A percentile compares a stretch with the other conserved stretches of the same genome.
Conservation (phyloP, 2,329 filamentous ascomycete species). For the Neurospora sp. region DNA sequence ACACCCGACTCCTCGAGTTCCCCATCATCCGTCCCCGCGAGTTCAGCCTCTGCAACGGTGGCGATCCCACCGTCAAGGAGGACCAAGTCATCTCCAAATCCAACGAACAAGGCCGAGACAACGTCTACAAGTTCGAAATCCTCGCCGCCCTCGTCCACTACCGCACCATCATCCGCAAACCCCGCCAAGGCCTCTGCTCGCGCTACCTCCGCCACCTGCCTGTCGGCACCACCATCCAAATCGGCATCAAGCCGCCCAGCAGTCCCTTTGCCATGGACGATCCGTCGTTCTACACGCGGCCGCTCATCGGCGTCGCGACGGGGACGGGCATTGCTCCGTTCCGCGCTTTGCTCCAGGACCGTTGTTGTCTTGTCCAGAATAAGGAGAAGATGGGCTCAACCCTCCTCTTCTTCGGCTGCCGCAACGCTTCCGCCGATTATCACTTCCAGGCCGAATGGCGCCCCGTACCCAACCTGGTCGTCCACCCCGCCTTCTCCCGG, state of each 20-base stretch:
- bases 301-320: constrained; percentile 69
- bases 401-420: constrained; percentile 74
- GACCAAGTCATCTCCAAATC: not conserved
- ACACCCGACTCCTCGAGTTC: constrained; percentile 60
- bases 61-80: constrained; percentile 24
- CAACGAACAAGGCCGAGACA: not conserved
- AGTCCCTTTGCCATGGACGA: constrained; percentile 31
- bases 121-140: constrained; percentile 47
- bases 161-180: constrained; percentile 73
- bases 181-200: constrained; percentile 81
- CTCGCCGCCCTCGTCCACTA: constrained; percentile 87
- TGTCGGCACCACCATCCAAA: constrained; percentile 45
- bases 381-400: constrained; percentile 27
- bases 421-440: constrained; percentile 65
- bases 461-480: constrained; percentile 16
- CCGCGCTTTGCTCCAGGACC: constrained; percentile 69
- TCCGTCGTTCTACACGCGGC: constrained; percentile 29
- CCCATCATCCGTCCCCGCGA: constrained; percentile 79
- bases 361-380: constrained; percentile 26
- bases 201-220: constrained; percentile 64
- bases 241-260: constrained; percentile 47
- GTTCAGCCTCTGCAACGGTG: constrained; percentile 83
- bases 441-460: constrained; percentile 75
- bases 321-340: constrained; percentile 84
- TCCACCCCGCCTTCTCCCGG: constrained; percentile 39